Base-by-base conservation (phyloP, 1,284 basidiomycete genomes). In the Pterula multifida region DNA sequence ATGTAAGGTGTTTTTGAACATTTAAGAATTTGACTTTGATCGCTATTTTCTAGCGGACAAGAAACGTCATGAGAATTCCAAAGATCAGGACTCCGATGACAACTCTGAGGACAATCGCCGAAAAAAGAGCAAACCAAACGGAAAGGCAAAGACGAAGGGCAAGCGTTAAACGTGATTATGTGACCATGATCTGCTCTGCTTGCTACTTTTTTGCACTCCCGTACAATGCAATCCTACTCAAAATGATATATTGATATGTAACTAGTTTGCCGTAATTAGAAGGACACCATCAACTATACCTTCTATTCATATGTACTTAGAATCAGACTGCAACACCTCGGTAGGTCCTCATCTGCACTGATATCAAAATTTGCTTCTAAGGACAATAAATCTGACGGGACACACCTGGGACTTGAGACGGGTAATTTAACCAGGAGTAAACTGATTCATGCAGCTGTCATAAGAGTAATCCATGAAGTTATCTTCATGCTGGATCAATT, bases 81-180 rank as follows among this genome's bases (percentile, higher is more conserved):
- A 69, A 46, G 65, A 71, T 6, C 68, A 70, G 47, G 79, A 76
- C 9, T 85, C 84, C 4, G 84, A 86, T 52, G 70, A 71, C 49
- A 72, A 70, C 26, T 85, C 81, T 2, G 79, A 80, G 11, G 68
- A 72, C 36, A 81, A 80, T 54, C 68, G 72, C 48, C 75, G 75
- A n/a, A 85, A 80, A 66, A 77, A 78, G 61, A 59, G 63, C 21
- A 75, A 74, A 50, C 56, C 68, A 19, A 76, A 75, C 45, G 63
- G 65, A 24, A 73, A 70, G 45, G 36, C 52, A 6, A 23, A 4
- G 13, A 23, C 24, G 45, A 47, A 9, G 19, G 28, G 6, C 28
- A 32, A 32, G n/a, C n/a, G n/a, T n/a, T n/a, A n/a, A n/a, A n/a
- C n/a, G n/a, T n/a, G n/a, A n/a, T n/a, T n/a, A n/a, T n/a, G n/a